Conservation (phyloP, 192 early-diverging fungal species). For the Backusella parvicylindrica region DNA sequence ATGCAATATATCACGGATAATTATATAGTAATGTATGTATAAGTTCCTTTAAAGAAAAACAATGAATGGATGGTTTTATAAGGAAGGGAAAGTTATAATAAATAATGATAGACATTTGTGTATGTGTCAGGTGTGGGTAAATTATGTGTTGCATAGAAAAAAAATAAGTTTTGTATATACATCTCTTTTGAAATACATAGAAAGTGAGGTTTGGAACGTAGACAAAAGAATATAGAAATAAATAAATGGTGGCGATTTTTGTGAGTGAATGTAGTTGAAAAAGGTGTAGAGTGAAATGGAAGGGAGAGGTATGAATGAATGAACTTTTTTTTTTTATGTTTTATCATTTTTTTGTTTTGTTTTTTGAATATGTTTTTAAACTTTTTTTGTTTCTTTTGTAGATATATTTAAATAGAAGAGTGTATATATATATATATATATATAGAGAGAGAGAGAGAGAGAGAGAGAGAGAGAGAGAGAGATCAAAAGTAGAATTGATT, state of each 20-base stretch:
- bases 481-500: slow-evolving; percentile 1
- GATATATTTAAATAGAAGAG: no score
- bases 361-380: not conserved
- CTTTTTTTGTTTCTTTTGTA: not conserved
- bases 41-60: not conserved
- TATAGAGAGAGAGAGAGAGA: not conserved
- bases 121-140: not conserved
- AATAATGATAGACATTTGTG: not conserved
- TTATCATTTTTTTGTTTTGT: not conserved
- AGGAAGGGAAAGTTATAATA: not conserved
- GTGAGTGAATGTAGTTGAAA: not conserved
- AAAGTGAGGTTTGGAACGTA: not conserved
- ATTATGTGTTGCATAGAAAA: not conserved
- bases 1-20: not conserved
- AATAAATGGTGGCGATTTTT: not conserved
- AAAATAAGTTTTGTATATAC: not conserved
- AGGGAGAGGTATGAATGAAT: slow-evolving; percentile 1
- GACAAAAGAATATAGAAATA: not conserved
- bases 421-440: no score
- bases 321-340: not conserved
- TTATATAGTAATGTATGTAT: not conserved
- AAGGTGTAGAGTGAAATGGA: not conserved
- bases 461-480: not conserved
- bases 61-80: not conserved
- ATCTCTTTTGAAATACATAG: not conserved